Base-by-base conservation (phyloP, 805 yeast species). In the Metschnikowia matae region DNA sequence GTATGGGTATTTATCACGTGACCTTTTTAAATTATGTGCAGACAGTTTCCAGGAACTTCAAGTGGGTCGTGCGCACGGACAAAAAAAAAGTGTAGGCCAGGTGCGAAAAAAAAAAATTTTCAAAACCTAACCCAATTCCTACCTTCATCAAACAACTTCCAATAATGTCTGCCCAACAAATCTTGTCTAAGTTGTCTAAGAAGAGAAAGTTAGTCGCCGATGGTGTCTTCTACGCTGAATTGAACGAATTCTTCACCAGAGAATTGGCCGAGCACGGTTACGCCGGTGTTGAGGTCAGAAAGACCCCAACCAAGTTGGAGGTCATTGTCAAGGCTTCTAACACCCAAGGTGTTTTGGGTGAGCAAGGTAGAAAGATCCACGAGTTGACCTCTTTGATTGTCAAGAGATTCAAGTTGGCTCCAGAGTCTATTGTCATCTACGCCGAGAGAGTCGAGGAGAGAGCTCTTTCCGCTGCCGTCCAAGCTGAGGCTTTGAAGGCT, bases 171-270 rank as follows among this genome's bases (percentile, higher is more conserved):
- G 58, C 58, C 57, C 54, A 53, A 33, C 73, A 69, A 59, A 87
- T 91, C 77, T 70, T 73, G 64, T 92, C 98, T 73, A 89, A 89
- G 83, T 70, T 73, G 64, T 92, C 98, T 73, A 89, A 89, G 83
- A 92, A 89, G 83, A 91, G 97, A 89, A 91, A 91, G 91, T 87
- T 91, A 74, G 98, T 94, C 75, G 97, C 97, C 79, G 99, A 94
- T 85, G 99, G 99, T 89, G 99, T 94, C 71, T 89, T 94, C 85
- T 94, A 86, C 96, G 99, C 99, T 79, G 99, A 94, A 83, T 82
- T 94, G 74, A 94, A 94, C 85, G 99, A 94, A 83, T 94, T 94
- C 94, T 94, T 94, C 90, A 89, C 97, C 85, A 92, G 99, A 84
- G 99, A 94, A 81, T 87, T 94, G 73, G 96, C 99, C 69, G 99